These are phyloP conservation scores for Cladosporium colombiae DNA, from an alignment of 2,329 filamentous ascomycete species.

Conservation along the genomic window DNA sequence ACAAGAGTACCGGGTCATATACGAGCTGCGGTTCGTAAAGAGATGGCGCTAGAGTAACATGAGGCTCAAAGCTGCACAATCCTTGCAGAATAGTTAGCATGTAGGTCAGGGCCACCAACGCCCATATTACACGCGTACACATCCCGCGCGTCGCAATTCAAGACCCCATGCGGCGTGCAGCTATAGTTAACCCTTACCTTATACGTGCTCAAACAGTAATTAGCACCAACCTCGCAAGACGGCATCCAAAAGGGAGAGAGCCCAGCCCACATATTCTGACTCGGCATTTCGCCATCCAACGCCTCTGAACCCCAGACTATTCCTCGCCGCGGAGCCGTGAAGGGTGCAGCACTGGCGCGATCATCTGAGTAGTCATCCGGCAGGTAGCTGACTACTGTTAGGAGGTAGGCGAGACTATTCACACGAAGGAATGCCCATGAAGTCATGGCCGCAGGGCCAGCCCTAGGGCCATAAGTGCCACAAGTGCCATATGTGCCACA, in stretches of 20 bases:
- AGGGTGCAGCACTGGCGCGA: not conserved
- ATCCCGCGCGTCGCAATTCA: not conserved
- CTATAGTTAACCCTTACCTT: not conserved
- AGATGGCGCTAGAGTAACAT: not conserved
- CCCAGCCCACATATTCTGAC: not conserved
- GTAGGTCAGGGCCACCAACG: not conserved
- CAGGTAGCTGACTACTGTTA: not conserved
- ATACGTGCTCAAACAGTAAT: not conserved
- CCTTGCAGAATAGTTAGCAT: not conserved
- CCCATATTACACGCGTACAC: not conserved
- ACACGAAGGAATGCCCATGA: conserved; percentile 7
- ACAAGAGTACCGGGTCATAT: not conserved
- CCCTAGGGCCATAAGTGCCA: conserved; percentile 12
- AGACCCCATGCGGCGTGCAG: not conserved
- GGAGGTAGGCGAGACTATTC: not conserved
- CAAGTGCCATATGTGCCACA: too few species aligned
- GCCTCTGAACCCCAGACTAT: not conserved
- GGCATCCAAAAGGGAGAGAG: not conserved
- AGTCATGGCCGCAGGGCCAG: conserved; percentile 3
- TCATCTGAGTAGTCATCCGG: conserved; percentile 1
- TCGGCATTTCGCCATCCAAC: not conserved
- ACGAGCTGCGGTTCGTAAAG: not conserved
- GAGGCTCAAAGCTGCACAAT: not conserved
- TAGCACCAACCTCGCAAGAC: not conserved
- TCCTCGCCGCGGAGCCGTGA: not conserved